A percentile compares a stretch with the other conserved stretches of the same genome.
These are phyloP conservation scores for Kluyveromyces sp. DNA, from an alignment of 1,139 yeast species.

Conservation along the genomic window DNA sequence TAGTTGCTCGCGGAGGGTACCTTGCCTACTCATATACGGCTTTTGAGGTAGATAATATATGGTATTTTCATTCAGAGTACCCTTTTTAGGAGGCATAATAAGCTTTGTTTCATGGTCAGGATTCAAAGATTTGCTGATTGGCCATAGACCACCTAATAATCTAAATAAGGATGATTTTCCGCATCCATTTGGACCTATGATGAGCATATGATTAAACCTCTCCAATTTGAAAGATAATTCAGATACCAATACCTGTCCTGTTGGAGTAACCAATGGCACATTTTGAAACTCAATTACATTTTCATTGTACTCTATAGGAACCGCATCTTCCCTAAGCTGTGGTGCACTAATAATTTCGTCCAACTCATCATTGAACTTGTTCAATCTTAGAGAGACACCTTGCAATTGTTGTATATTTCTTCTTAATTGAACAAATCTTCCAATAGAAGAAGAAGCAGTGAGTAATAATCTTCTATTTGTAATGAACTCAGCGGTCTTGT, in stretches of 20 bases:
- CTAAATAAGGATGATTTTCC: conserved; percentile 91
- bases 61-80: conserved; percentile 34
- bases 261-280: conserved; percentile 79
- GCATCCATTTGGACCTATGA: conserved; percentile 93
- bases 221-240: conserved; percentile 62
- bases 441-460: conserved; percentile 84
- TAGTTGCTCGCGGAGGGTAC: conserved; percentile 76
- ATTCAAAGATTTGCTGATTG: conserved; percentile 57
- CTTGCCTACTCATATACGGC: conserved; percentile 67
- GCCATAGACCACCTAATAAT: conserved; percentile 91
- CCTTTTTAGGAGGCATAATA: conserved; percentile 25
- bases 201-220: conserved; percentile 77
- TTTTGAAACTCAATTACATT: conserved; percentile 61
- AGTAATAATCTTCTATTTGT: conserved; percentile 82
- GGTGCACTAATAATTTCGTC: conserved; percentile 38
- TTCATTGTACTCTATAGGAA: conserved; percentile 39
- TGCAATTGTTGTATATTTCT: conserved; percentile 76
- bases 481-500: conserved; percentile 67
- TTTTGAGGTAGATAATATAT: conserved; percentile 89
- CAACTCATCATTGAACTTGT: conserved; percentile 62
- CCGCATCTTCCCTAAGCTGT: conserved; percentile 17
- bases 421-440: conserved; percentile 78
- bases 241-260: conserved; percentile 64
- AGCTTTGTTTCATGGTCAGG: conserved; percentile 47
- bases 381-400: conserved; percentile 75